Evolutionary conservation across 345 rosid species (phyloP).

Genomic region (Salix arbutifolia): DNA sequence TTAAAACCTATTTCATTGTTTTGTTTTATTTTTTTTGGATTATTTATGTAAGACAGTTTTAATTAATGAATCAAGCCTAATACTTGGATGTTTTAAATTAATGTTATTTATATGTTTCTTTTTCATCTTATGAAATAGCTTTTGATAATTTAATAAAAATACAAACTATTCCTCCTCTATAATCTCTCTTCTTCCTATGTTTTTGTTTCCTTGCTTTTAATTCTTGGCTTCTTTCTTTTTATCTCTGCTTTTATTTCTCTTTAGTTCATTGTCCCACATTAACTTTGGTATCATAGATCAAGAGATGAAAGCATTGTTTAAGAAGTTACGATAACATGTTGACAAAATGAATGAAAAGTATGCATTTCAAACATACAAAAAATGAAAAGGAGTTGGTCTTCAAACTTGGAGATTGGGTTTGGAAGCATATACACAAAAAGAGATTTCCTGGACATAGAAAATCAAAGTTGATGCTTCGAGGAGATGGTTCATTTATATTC

Average conservation of each 20-base stretch:
- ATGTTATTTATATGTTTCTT: neutral
- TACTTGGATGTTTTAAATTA: neutral
- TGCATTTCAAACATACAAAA: too few relatives aligned
- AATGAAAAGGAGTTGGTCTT: too few relatives aligned
- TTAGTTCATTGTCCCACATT: neutral
- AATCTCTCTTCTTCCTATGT: neutral
- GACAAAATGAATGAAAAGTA: too few relatives aligned
- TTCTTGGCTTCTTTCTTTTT: neutral
- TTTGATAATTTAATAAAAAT: neutral
- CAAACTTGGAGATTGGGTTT: too few relatives aligned
- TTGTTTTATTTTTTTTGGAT: neutral
- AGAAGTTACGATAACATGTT: too few relatives aligned
- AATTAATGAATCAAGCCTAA: neutral
- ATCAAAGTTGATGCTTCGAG: too few relatives aligned
- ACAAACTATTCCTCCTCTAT: neutral
- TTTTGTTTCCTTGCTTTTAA: neutral
- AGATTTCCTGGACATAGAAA: too few relatives aligned
- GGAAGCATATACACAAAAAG: too few relatives aligned
- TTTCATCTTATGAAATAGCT: neutral
- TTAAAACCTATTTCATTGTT: too few relatives aligned
- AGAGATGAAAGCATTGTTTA: too few relatives aligned
- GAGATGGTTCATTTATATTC: too few relatives aligned
- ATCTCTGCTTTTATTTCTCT: neutral
- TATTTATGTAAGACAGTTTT: neutral
- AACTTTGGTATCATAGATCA: too few relatives aligned